Evolutionary conservation across 129 eudicot species (phyloP).

Genomic region (Lactuca saligna): DNA sequence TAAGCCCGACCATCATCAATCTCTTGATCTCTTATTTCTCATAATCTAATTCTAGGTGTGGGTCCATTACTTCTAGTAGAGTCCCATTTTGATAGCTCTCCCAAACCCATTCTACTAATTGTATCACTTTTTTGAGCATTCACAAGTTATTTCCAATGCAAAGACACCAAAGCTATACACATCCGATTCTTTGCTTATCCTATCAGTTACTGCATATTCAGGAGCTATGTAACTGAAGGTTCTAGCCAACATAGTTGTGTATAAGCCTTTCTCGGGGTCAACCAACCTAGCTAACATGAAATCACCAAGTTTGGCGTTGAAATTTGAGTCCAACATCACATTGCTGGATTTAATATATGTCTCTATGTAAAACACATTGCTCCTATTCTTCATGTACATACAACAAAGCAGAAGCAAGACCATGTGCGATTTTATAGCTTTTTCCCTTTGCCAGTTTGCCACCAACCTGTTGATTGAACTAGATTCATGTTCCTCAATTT

Average conservation of each 20-base stretch:
- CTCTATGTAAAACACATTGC: slow-evolving; percentile 41
- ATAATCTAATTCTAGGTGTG: slow-evolving; percentile 12
- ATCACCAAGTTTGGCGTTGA: slow-evolving; percentile 45
- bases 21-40: slow-evolving; percentile 26
- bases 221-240: slow-evolving; percentile 55
- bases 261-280: slow-evolving; percentile 40
- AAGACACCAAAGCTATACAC: slow-evolving; percentile 52
- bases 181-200: slow-evolving; percentile 42
- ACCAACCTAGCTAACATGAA: slow-evolving; percentile 46
- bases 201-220: slow-evolving; percentile 34
- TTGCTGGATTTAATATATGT: slow-evolving; percentile 43
- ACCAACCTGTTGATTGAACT: slow-evolving; percentile 46
- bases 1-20: slow-evolving; percentile 40
- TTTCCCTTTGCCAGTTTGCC: slow-evolving; percentile 29
- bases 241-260: slow-evolving; percentile 42
- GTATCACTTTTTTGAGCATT: not conserved
- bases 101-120: slow-evolving; percentile 42
- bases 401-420: slow-evolving; percentile 35
- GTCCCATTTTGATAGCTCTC: slow-evolving; percentile 31
- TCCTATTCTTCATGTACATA: slow-evolving; percentile 48
- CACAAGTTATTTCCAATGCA: slow-evolving; percentile 41
- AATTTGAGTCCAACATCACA: slow-evolving; percentile 45
- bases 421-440: slow-evolving; percentile 38
- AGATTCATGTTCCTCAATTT: slow-evolving; percentile 42
- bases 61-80: slow-evolving; percentile 43